A percentile compares a stretch with the other conserved stretches of the same genome.
These are phyloP conservation scores for Passiflora organensis DNA, from an alignment of 345 rosid species.

Conservation along the genomic window DNA sequence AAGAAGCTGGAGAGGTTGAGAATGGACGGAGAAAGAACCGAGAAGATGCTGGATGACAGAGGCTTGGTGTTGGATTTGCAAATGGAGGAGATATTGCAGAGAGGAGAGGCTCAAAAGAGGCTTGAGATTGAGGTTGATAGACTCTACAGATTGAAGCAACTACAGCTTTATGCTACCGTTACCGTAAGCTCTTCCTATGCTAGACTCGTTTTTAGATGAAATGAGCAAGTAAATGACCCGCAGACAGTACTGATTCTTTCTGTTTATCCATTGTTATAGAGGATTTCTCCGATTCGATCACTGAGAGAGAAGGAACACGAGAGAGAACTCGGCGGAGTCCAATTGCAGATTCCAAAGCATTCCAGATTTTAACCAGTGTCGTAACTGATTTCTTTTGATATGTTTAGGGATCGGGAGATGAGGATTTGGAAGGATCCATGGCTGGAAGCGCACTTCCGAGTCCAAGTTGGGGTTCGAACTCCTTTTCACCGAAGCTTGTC, in stretches of 20 bases:
- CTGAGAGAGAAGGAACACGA: conserved; percentile 56
- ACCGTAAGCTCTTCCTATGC: too few relatives aligned
- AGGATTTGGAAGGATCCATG: conserved; percentile 27
- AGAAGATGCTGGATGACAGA: conserved; percentile 50
- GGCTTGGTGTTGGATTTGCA: conserved; percentile 32
- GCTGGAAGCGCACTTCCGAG: conserved; percentile 23
- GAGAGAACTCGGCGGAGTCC: conserved; percentile 11
- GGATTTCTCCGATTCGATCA: conserved; percentile 56
- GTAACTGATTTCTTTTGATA: background rate
- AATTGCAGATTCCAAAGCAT: background rate
- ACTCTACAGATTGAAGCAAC: conserved; percentile 71
- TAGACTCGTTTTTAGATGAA: too few relatives aligned
- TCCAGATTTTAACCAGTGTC: background rate
- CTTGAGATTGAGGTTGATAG: conserved; percentile 84
- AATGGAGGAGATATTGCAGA: conserved; percentile 42
- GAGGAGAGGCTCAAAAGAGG: conserved; percentile 58
- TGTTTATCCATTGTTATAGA: conserved; percentile 39
- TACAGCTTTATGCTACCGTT: conserved; percentile 58
- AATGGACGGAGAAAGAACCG: conserved; percentile 52
- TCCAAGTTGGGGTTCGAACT: conserved; percentile 19
- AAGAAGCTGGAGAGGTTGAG: conserved; percentile 71
- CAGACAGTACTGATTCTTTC: too few relatives aligned
- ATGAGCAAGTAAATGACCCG: too few relatives aligned
- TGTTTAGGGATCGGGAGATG: conserved; percentile 16
- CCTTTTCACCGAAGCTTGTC: conserved; percentile 18